phyloP scores from a whole-genome alignment of 805 yeast genomes.

The Metschnikowia gelsemii region DNA sequence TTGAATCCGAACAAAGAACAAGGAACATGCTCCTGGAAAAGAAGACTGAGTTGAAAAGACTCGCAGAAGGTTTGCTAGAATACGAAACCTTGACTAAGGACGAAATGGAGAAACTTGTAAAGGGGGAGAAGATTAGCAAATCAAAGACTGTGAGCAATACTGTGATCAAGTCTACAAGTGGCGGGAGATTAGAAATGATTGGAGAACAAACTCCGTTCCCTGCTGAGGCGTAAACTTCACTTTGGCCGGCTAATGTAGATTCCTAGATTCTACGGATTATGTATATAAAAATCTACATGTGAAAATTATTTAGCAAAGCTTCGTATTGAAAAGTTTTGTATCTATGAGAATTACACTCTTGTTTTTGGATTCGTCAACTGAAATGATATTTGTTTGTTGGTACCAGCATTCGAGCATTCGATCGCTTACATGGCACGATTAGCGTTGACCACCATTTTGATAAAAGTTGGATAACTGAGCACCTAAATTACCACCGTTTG shows the following conservation, averaged over 20 bases:
- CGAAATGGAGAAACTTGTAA: slow-evolving; percentile 83
- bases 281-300: slow-evolving; percentile 3
- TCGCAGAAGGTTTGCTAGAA: slow-evolving; percentile 91
- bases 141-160: slow-evolving; percentile 72
- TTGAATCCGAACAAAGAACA: slow-evolving; percentile 78
- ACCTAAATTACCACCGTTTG: slow-evolving; percentile 32
- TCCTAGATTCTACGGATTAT: slow-evolving; percentile 2
- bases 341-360: too few species aligned
- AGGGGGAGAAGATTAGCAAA: slow-evolving; percentile 73
- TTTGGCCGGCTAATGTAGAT: background rate
- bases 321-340: too few species aligned
- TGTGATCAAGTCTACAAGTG: slow-evolving; percentile 38
- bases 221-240: slow-evolving; percentile 19
- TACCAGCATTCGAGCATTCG: too few species aligned
- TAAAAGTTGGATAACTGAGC: slow-evolving; percentile 41
- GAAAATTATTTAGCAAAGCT: background rate
- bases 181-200: slow-evolving; percentile 22
- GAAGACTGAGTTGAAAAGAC: slow-evolving; percentile 70
- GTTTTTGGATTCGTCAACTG: too few species aligned
- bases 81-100: slow-evolving; percentile 91
- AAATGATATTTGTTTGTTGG: too few species aligned
- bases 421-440: too few species aligned
- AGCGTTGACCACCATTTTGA: slow-evolving; percentile 24
- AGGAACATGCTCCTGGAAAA: slow-evolving; percentile 61
- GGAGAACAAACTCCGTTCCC: slow-evolving; percentile 20